Percentiles rank a stretch among this genome's conserved stretches.
phyloP scores from a whole-genome alignment of 345 rosid species.

The Pistacia vera region DNA sequence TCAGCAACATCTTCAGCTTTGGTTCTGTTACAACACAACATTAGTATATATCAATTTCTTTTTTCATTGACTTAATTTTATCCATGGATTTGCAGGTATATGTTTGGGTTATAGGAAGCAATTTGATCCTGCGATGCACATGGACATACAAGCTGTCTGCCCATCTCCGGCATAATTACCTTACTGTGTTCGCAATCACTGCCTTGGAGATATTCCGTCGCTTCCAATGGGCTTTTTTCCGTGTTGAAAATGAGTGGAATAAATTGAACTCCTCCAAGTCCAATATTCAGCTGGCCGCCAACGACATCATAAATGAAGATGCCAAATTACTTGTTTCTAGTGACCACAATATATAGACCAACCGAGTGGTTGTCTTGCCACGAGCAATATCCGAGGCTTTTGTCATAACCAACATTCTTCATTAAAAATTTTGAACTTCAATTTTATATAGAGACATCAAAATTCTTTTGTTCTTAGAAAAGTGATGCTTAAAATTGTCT shows the following conservation, averaged over 20 bases:
- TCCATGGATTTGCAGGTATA: slow-evolving; percentile 57
- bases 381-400: slow-evolving; percentile 13
- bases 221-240: slow-evolving; percentile 96
- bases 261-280: slow-evolving; percentile 67
- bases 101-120: slow-evolving; percentile 91
- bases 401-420: neutral
- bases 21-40: neutral
- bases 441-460: neutral
- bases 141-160: slow-evolving; percentile 99
- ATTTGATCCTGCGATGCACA: slow-evolving; percentile 83
- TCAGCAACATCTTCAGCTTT: neutral
- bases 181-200: slow-evolving; percentile 75
- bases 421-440: neutral
- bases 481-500: neutral
- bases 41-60: neutral
- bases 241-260: slow-evolving; percentile 90
- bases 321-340: slow-evolving; percentile 53
- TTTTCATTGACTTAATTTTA: neutral
- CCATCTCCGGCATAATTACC: slow-evolving; percentile 92
- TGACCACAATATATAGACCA: slow-evolving; percentile 50
- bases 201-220: slow-evolving; percentile 82
- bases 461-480: slow-evolving; percentile 24
- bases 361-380: neutral
- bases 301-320: slow-evolving; percentile 49
- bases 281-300: slow-evolving; percentile 40